Percentiles rank a stretch among this genome's conserved stretches.
Conservation (phyloP, 2,329 filamentous ascomycete genomes). For the Trichophyton schoenleinii region DNA sequence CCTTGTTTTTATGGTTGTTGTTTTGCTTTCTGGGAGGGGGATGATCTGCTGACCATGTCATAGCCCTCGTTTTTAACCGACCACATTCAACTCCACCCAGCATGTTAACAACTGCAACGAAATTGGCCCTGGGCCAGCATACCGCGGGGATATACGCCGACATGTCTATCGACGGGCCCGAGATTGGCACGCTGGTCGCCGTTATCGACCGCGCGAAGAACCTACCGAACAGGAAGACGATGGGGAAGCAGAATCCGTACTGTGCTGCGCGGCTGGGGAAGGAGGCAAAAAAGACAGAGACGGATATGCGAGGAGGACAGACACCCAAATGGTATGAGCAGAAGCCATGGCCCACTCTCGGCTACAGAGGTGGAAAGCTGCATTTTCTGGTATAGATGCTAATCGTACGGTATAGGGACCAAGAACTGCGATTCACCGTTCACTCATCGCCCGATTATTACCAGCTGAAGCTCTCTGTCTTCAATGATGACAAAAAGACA, state of each 20-base stretch:
- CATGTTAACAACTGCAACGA: conserved; percentile 10
- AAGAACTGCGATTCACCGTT: conserved; percentile 89
- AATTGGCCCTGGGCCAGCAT: conserved; percentile 37
- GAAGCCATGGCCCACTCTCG: background rate
- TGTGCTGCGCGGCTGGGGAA: conserved; percentile 89
- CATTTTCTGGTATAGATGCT: background rate
- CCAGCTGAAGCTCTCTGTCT: conserved; percentile 86
- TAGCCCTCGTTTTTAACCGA: background rate
- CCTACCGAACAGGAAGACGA: conserved; percentile 87
- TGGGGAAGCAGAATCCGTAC: conserved; percentile 97
- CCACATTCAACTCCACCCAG: background rate
- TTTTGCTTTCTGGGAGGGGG: background rate
- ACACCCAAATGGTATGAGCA: conserved; percentile 75
- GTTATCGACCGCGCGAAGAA: conserved; percentile 95
- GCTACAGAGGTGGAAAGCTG: background rate
- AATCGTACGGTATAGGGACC: conserved; percentile 54
- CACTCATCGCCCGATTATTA: conserved; percentile 96
- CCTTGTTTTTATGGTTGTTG: background rate
- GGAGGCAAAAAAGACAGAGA: conserved; percentile 93
- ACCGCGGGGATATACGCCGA: conserved; percentile 90
- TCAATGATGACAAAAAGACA: conserved; percentile 97
- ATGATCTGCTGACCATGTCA: background rate
- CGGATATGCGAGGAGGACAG: conserved; percentile 86
- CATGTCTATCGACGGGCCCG: conserved; percentile 81
- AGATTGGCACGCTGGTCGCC: conserved; percentile 83